These are phyloP conservation scores for Yamadazyma aaseri DNA, from an alignment of 1,139 yeast genomes.

Conservation along the genomic window DNA sequence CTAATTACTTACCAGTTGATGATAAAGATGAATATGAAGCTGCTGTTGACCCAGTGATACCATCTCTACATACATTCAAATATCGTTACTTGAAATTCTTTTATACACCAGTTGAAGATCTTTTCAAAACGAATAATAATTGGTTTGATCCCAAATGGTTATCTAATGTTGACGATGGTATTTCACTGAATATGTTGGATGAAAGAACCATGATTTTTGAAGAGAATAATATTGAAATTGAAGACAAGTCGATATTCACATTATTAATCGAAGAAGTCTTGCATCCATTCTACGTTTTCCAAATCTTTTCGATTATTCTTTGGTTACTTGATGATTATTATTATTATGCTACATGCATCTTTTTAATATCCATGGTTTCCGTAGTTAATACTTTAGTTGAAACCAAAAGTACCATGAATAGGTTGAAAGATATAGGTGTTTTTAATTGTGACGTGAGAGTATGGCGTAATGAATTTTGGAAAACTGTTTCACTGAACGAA, in stretches of 20 bases:
- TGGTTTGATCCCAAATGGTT: slow-evolving; percentile 87
- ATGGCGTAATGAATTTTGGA: slow-evolving; percentile 93
- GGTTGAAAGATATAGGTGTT: slow-evolving; percentile 72
- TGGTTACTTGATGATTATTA: slow-evolving; percentile 93
- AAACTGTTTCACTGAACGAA: slow-evolving; percentile 72
- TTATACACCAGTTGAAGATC: slow-evolving; percentile 83
- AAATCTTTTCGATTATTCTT: slow-evolving; percentile 81
- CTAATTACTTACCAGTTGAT: slow-evolving; percentile 55
- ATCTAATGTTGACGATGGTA: slow-evolving; percentile 62
- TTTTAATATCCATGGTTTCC: slow-evolving; percentile 78
- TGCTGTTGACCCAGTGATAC: slow-evolving; percentile 59
- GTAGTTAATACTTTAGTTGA: slow-evolving; percentile 79
- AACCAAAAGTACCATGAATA: slow-evolving; percentile 70
- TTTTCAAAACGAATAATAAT: slow-evolving; percentile 76
- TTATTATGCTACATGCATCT: slow-evolving; percentile 91
- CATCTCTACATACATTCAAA: slow-evolving; percentile 64
- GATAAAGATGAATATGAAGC: slow-evolving; percentile 18
- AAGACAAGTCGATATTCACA: slow-evolving; percentile 64
- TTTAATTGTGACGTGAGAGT: slow-evolving; percentile 83
- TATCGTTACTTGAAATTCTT: slow-evolving; percentile 82
- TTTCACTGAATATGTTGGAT: slow-evolving; percentile 65
- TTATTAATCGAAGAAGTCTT: slow-evolving; percentile 82
- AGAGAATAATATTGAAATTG: slow-evolving; percentile 68
- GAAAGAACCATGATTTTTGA: slow-evolving; percentile 78
- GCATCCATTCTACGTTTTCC: slow-evolving; percentile 94